A percentile compares a stretch with the other conserved stretches of the same genome.
These are phyloP conservation scores for Fusarium udum DNA, from an alignment of 2,329 filamentous ascomycete species.

Conservation along the genomic window DNA sequence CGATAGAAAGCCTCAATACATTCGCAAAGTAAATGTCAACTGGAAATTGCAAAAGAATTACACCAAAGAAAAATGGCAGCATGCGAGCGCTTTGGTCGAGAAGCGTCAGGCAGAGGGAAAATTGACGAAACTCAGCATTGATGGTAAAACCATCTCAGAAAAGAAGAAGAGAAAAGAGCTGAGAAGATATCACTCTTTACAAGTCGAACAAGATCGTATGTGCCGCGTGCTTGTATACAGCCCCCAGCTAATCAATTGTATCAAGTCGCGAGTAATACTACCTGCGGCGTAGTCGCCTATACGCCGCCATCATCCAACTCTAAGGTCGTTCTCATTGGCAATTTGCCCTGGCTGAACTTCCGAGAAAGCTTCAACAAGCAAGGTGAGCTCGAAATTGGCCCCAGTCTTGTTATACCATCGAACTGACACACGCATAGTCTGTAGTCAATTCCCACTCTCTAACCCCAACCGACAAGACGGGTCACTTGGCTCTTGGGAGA, in stretches of 20 bases:
- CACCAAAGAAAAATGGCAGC: neutral
- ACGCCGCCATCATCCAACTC: neutral
- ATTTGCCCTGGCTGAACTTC: neutral
- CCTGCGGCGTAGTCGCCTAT: neutral
- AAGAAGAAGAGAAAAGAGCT: neutral
- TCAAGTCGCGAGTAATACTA: accelerated
- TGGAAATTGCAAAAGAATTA: slow-evolving; percentile 18
- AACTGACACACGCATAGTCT: too few species aligned
- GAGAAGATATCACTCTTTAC: neutral
- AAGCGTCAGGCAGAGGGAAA: neutral
- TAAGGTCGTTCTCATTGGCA: accelerated
- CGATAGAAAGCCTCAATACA: neutral
- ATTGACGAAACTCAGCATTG: accelerated
- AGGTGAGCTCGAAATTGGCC: neutral
- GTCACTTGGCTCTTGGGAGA: too few species aligned
- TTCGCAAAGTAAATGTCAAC: neutral
- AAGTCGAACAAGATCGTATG: accelerated
- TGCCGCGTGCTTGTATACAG: accelerated
- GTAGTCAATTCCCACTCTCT: too few species aligned
- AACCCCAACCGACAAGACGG: too few species aligned
- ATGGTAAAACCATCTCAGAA: neutral
- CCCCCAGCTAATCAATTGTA: neutral
- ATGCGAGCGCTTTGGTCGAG: neutral
- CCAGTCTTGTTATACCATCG: too few species aligned
- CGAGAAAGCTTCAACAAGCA: accelerated